Percentiles rank a stretch among this genome's conserved stretches.
These are phyloP conservation scores for Chalciporus sphaerocephalus DNA, from an alignment of 768 basidiomycete species.

Conservation along the genomic window DNA sequence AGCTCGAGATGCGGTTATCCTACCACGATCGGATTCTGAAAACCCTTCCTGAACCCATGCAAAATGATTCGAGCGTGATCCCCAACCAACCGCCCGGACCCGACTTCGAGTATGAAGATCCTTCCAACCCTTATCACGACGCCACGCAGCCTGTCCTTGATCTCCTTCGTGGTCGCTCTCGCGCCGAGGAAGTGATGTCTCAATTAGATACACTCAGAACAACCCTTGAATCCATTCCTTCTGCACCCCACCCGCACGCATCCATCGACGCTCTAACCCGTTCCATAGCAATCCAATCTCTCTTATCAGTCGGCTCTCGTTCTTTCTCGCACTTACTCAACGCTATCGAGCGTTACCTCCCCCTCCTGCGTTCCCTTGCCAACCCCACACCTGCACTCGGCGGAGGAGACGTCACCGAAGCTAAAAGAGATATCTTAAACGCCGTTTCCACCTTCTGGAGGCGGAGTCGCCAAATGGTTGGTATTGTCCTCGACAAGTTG, in stretches of 20 bases:
- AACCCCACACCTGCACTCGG: conserved; percentile 10
- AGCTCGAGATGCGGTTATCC: conserved; percentile 85
- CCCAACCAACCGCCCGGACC: conserved; percentile 71
- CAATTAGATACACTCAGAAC: conserved; percentile 69
- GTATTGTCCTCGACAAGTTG: conserved; percentile 93
- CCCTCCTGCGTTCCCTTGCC: conserved; percentile 63
- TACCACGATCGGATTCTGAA: conserved; percentile 92
- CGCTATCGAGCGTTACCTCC: conserved; percentile 91
- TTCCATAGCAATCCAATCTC: conserved; percentile 79
- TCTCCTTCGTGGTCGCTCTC: conserved; percentile 76
- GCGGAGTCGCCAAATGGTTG: conserved; percentile 78
- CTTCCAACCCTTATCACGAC: conserved; percentile 71
- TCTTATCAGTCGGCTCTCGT: conserved; percentile 87
- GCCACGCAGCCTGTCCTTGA: conserved; percentile 73
- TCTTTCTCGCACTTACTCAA: conserved; percentile 98
- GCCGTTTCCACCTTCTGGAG: conserved; percentile 79
- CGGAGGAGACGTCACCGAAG: conserved; percentile 44
- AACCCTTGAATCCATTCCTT: conserved; percentile 52
- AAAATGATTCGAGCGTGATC: conserved; percentile 60
- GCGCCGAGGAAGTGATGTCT: conserved; percentile 73
- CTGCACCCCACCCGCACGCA: conserved; percentile 46
- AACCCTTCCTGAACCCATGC: conserved; percentile 82
- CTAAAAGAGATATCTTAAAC: conserved; percentile 66
- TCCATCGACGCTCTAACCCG: conserved; percentile 67
- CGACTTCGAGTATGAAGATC: conserved; percentile 78